Conservation (phyloP, 768 basidiomycete genomes). For the Phlebiopsis flavidoalba region DNA sequence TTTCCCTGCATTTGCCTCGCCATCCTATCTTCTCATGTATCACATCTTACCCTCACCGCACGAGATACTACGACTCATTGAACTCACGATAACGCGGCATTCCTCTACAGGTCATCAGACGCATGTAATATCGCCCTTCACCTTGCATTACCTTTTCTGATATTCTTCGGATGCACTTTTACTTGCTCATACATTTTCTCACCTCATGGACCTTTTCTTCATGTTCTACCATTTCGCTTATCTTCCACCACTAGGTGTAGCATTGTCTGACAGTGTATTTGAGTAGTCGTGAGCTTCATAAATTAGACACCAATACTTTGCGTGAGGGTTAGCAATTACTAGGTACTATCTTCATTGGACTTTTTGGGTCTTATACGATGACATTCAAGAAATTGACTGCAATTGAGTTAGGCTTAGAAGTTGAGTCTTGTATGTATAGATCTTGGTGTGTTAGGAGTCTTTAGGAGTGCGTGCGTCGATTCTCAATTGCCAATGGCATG, state of each 20-base stretch:
- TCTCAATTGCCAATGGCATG: too few relatives aligned
- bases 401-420: too few relatives aligned
- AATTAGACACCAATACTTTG: background rate
- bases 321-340: background rate
- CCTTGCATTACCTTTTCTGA: background rate
- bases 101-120: background rate
- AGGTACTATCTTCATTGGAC: background rate
- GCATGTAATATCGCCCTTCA: constrained; percentile 4
- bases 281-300: background rate
- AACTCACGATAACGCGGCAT: background rate
- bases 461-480: too few relatives aligned
- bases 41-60: background rate
- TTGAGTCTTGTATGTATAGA: too few relatives aligned
- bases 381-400: too few relatives aligned
- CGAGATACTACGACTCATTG: constrained; percentile 1
- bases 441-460: too few relatives aligned
- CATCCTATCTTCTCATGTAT: constrained; percentile 6
- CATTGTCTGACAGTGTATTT: background rate
- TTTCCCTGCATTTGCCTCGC: constrained; percentile 6
- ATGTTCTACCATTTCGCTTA: background rate
- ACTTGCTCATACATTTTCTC: background rate
- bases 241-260: background rate
- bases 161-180: background rate
- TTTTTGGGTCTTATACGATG: background rate
- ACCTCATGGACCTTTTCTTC: background rate